A percentile compares a stretch with the other conserved stretches of the same genome.
Evolutionary conservation across 345 rosid genomes (phyloP).

Genomic region (Hibiscus tridactylites): DNA sequence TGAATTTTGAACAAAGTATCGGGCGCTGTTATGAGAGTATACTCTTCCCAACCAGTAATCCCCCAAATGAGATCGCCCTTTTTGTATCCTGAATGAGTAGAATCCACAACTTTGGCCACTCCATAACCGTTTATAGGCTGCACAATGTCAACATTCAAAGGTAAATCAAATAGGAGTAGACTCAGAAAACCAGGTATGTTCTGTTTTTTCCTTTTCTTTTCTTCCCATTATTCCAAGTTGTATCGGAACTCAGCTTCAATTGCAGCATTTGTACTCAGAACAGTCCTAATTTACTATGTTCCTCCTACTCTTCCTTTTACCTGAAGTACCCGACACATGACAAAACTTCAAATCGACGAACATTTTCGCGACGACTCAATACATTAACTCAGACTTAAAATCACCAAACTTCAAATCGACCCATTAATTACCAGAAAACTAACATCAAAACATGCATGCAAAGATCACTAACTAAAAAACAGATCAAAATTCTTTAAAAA

Average conservation of each 20-base stretch:
- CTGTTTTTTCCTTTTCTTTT: not conserved
- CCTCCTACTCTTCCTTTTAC: not conserved
- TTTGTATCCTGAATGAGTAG: constrained; percentile 35
- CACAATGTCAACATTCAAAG: not conserved
- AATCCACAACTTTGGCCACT: constrained; percentile 51
- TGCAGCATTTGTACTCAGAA: not conserved
- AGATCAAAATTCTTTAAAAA: not conserved
- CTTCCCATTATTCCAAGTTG: not conserved
- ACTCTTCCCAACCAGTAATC: constrained; percentile 58
- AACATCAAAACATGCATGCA: not conserved
- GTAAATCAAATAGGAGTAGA: not conserved
- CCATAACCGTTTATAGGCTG: constrained; percentile 48
- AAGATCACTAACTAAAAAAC: not conserved
- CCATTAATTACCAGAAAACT: not conserved
- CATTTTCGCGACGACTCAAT: not conserved
- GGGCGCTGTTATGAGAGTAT: constrained; percentile 28
- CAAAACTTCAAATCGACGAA: not conserved
- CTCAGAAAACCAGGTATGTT: not conserved
- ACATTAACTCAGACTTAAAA: not conserved
- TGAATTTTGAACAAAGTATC: constrained; percentile 37
- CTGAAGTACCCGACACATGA: no score
- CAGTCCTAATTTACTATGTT: not conserved
- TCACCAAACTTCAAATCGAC: constrained; percentile 1
- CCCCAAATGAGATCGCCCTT: constrained; percentile 53
- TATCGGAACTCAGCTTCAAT: not conserved